A percentile compares a stretch with the other conserved stretches of the same genome.
phyloP scores from a whole-genome alignment of 2,329 filamentous ascomycete species.

The Botryotinia globosa region DNA sequence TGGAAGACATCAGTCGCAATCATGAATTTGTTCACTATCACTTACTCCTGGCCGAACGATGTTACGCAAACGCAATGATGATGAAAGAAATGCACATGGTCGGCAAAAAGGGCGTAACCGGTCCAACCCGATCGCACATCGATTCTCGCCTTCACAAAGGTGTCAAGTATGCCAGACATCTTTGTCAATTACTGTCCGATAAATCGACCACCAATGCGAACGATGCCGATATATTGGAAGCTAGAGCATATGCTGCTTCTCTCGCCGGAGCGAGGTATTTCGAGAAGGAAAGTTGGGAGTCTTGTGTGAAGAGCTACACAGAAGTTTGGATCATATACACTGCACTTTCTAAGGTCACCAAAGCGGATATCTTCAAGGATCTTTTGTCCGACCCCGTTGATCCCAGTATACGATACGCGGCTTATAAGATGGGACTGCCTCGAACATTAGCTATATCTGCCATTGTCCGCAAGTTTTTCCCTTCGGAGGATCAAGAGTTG shows the following conservation, averaged over 20 bases:
- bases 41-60: conserved; percentile 81
- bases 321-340: conserved; percentile 79
- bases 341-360: conserved; percentile 63
- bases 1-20: conserved; percentile 71
- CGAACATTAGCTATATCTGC: conserved; percentile 77
- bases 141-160: conserved; percentile 84
- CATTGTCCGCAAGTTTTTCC: conserved; percentile 78
- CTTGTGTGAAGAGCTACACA: conserved; percentile 73
- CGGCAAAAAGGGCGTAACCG: conserved; percentile 75
- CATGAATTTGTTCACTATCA: conserved; percentile 79
- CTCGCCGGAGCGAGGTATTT: conserved; percentile 76
- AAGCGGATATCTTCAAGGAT: conserved; percentile 80
- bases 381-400: conserved; percentile 83
- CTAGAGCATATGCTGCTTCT: conserved; percentile 75
- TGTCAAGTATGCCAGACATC: conserved; percentile 62
- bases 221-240: conserved; percentile 74
- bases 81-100: conserved; percentile 81
- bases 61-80: conserved; percentile 94
- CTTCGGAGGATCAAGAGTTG: conserved; percentile 62
- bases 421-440: conserved; percentile 86
- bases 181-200: conserved; percentile 66
- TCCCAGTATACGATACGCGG: conserved; percentile 89
- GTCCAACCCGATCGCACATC: conserved; percentile 81
- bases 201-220: conserved; percentile 61
- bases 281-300: conserved; percentile 83